Percentiles rank a stretch among this genome's conserved stretches.
phyloP scores from a whole-genome alignment of 495 filamentous ascomycete genomes.

The Baudoinia panamericana region DNA sequence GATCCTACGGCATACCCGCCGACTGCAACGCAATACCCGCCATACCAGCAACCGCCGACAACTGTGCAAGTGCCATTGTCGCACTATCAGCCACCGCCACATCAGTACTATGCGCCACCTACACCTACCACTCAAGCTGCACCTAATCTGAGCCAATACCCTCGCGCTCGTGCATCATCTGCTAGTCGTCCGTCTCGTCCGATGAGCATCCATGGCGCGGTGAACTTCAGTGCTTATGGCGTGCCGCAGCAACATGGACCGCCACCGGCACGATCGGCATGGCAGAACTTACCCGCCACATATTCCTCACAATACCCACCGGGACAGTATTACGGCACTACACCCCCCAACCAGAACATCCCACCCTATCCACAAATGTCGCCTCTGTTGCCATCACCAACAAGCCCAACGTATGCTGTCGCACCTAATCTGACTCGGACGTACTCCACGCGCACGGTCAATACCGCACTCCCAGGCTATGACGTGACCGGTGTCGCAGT shows the following conservation, averaged over 20 bases:
- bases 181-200: slow-evolving; percentile 10
- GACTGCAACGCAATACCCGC: no score
- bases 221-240: neutral
- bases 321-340: slow-evolving; percentile 2
- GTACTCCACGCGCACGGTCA: slow-evolving; percentile 3
- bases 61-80: no score
- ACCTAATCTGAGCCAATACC: neutral
- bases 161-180: neutral
- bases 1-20: neutral
- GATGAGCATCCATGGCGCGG: slow-evolving; percentile 4
- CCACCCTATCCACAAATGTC: slow-evolving; percentile 4
- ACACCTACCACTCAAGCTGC: no score
- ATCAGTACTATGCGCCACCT: no score
- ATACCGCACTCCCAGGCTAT: neutral
- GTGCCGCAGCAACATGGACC: slow-evolving; percentile 7
- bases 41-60: no score
- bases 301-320: slow-evolving; percentile 7
- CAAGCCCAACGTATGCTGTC: slow-evolving; percentile 1
- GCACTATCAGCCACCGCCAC: no score
- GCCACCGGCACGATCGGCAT: slow-evolving; percentile 11
- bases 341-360: slow-evolving; percentile 4
- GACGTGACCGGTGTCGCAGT: neutral
- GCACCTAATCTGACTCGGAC: slow-evolving; percentile 1
- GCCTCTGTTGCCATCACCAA: slow-evolving; percentile 7
- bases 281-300: slow-evolving; percentile 1